phyloP scores from a whole-genome alignment of 371 early-diverging fungal species.

The Nosema muscidifuracis region DNA sequence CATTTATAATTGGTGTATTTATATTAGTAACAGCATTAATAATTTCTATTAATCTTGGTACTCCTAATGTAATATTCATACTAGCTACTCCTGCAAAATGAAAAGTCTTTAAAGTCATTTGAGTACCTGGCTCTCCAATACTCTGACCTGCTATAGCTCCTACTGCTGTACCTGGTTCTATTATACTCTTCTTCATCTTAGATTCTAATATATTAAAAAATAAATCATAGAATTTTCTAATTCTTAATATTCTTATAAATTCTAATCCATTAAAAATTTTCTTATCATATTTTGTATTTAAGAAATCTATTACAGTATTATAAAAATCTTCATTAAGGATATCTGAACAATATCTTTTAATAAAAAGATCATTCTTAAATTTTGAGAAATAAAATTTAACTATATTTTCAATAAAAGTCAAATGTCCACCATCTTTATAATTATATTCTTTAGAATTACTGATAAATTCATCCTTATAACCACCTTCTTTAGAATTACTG shows the following conservation, averaged over 20 bases:
- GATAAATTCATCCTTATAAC: no score
- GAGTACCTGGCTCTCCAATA: conserved; percentile 98
- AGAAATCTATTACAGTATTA: conserved; percentile 5
- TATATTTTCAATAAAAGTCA: not conserved
- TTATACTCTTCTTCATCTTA: conserved; percentile 54
- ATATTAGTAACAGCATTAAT: conserved; percentile 69
- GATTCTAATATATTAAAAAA: conserved; percentile 22
- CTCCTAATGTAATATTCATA: conserved; percentile 97
- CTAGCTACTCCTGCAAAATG: conserved; percentile 98
- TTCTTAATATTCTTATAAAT: not conserved
- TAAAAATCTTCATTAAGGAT: not conserved
- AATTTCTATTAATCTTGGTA: conserved; percentile 95
- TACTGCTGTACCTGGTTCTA: conserved; percentile 74
- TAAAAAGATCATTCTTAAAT: not conserved
- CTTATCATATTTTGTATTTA: not conserved
- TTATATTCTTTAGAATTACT: no score
- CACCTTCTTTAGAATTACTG: no score
- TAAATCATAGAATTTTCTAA: not conserved
- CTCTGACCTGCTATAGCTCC: conserved; percentile 94
- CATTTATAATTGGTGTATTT: conserved; percentile 83
- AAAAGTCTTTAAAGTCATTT: conserved; percentile 99
- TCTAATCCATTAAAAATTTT: not conserved
- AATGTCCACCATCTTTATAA: no score
- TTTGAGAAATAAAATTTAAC: not conserved
- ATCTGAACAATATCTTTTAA: conserved; percentile 1